phyloP scores from a whole-genome alignment of 2,329 filamentous ascomycete genomes.

The Phialophora expanda region DNA sequence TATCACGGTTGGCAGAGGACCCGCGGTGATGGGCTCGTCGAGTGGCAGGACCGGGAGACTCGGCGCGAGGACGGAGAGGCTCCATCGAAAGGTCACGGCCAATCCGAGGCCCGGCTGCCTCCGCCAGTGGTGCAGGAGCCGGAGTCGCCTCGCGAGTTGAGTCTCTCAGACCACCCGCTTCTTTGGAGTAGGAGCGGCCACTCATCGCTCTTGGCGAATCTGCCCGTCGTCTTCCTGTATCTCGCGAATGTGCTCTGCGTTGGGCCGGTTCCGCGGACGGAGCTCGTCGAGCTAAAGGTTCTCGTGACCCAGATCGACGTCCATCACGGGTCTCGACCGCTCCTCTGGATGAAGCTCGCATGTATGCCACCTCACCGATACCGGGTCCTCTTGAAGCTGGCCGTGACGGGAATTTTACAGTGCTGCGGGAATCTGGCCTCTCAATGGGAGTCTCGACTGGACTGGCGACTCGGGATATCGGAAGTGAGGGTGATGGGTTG shows the following conservation, averaged over 20 bases:
- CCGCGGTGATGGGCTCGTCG: constrained; percentile 19
- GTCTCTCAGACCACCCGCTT: constrained; percentile 3
- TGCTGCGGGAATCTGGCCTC: constrained; percentile 17
- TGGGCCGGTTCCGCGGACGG: constrained; percentile 19
- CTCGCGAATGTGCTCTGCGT: constrained; percentile 24
- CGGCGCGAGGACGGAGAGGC: constrained; percentile 17
- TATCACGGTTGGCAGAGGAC: constrained; percentile 12
- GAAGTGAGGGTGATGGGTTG: constrained; percentile 3
- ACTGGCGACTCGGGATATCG: constrained; percentile 21
- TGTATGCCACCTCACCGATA: constrained; percentile 30
- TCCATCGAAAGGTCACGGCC: constrained; percentile 1
- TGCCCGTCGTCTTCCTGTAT: constrained; percentile 1
- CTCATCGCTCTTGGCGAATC: constrained; percentile 11
- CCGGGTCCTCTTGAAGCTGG: constrained; percentile 29
- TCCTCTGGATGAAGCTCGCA: constrained; percentile 26
- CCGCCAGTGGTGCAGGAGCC: background rate
- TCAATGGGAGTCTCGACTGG: constrained; percentile 21
- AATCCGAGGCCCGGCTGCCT: background rate
- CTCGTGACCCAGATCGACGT: constrained; percentile 28
- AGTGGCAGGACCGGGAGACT: constrained; percentile 8
- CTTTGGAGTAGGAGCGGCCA: constrained; percentile 3
- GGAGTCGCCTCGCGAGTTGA: constrained; percentile 19
- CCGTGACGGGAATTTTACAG: constrained; percentile 15
- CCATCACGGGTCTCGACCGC: constrained; percentile 2
- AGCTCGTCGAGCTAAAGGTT: constrained; percentile 17